Evolutionary conservation across 108 stramenopile genomes (phyloP).

Genomic region (Craspedostauros australis): DNA sequence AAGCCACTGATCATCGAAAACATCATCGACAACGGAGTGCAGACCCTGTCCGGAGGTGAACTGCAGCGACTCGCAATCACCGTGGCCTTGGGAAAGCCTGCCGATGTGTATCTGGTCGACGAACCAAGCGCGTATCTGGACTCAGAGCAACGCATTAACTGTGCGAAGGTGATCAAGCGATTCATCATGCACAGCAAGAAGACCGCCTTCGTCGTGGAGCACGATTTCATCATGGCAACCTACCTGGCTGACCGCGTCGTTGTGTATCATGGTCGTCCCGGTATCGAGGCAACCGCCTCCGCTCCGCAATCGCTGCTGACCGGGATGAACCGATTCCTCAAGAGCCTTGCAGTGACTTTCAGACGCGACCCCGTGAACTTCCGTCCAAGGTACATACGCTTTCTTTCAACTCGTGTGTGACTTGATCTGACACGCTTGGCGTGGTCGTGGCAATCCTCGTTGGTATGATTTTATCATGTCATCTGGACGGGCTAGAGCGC

Average conservation of each 20-base stretch:
- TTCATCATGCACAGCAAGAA: constrained; percentile 99
- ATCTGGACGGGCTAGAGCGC: too few species aligned
- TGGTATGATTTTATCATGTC: too few species aligned
- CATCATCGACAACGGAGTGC: constrained; percentile 97
- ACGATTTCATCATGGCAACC: constrained; percentile 99
- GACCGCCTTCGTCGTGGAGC: constrained; percentile 98
- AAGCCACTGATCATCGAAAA: constrained; percentile 89
- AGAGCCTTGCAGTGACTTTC: constrained; percentile 97
- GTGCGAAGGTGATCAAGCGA: constrained; percentile 98
- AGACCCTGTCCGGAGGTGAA: constrained; percentile 97
- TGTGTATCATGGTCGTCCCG: constrained; percentile 94
- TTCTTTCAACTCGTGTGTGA: constrained; percentile 17
- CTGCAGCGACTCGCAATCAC: constrained; percentile 97
- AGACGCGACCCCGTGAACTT: constrained; percentile 96
- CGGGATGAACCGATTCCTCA: constrained; percentile 98
- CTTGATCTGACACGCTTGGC: constrained; percentile 1
- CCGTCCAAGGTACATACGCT: constrained; percentile 76
- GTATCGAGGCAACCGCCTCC: constrained; percentile 92
- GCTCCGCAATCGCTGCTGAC: constrained; percentile 90
- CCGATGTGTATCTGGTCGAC: constrained; percentile 98
- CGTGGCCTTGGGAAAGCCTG: constrained; percentile 92
- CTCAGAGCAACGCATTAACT: constrained; percentile 97
- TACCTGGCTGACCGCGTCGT: constrained; percentile 97
- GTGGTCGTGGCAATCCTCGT: too few species aligned
- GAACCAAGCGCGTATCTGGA: constrained; percentile 99